Base-by-base conservation (phyloP, 139 green algal genomes). In the Chlamydomonas sp. region DNA sequence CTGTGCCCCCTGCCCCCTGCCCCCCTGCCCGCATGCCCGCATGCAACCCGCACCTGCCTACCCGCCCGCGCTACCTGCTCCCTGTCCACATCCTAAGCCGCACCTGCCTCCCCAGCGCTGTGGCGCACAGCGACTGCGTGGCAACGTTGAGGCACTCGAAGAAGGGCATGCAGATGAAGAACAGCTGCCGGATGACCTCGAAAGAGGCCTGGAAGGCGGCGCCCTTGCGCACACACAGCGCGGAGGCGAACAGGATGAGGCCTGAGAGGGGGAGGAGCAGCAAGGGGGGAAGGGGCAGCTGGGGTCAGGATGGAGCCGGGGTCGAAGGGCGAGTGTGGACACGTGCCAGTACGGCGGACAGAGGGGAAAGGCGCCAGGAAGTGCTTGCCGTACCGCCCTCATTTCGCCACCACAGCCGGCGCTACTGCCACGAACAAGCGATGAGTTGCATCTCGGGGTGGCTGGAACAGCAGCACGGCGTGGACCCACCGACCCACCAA, bases 91-190 rank as follows among this genome's bases (percentile, higher is more conserved):
- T 57, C 31, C 66, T n/a, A 5, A 63, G 17, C 1, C 81, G 12
- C 72, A 87, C 83, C 83, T 87, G 20, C 7, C 64, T 9, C 15
- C 94, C 94, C 6, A 97, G 88, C 63, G 89, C 92, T 0, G 89
- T 73, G 5, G 93, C 93, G 12, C 93, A 93, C 78, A 96, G 89
- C 12, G 91, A 85, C 83, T 97, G 93, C 1, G 92, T 93, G 6
- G 93, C 92, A 2, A 95, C 94, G 84, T 92, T 93, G 57, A 96
- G 85, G 90, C 90, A 95, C 90, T 95, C 93, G 81, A 95, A 95
- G 61, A 95, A 90, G 72, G 92, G 89, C 77, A 93, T 94, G 72
- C 88, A 80, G 9, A 93, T 15, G 71, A 93, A 88, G 90, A 75
- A 88, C 17, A 88, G 49, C 84, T 80, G 90, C 4, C 93, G 84